Conservation (phyloP, 2,329 filamentous ascomycete genomes). For the Tolypocladium ovalisporum region DNA sequence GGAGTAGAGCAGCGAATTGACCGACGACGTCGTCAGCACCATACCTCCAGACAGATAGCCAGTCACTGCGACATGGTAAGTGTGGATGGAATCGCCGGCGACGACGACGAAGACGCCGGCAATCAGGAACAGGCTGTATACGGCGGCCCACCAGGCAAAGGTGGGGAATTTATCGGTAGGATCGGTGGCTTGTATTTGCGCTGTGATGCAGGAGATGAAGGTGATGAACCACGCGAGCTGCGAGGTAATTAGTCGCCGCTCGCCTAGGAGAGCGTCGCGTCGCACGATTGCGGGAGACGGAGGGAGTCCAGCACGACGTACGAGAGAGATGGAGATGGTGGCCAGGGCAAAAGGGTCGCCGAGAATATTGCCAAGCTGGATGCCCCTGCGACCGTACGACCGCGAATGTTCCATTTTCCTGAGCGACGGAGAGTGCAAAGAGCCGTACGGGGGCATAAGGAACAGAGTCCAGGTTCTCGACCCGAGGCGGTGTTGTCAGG, state of each 20-base stretch:
- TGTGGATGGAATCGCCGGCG: slow-evolving; percentile 72
- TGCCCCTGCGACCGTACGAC: slow-evolving; percentile 46
- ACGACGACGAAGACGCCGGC: slow-evolving; percentile 71
- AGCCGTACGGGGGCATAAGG: slow-evolving; percentile 67
- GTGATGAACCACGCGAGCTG: slow-evolving; percentile 93
- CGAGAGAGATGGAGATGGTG: slow-evolving; percentile 82
- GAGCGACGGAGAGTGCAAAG: slow-evolving; percentile 61
- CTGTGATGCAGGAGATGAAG: slow-evolving; percentile 77
- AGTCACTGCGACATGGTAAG: slow-evolving; percentile 85
- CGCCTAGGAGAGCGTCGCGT: not conserved
- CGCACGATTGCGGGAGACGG: not conserved
- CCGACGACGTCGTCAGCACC: slow-evolving; percentile 73
- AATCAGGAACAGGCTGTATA: slow-evolving; percentile 78
- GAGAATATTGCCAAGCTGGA: slow-evolving; percentile 80
- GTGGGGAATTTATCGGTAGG: slow-evolving; percentile 56
- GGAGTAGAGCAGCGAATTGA: slow-evolving; percentile 78
- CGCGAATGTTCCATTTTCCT: slow-evolving; percentile 69
- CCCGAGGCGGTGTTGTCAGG: not conserved
- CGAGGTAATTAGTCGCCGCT: slow-evolving; percentile 7
- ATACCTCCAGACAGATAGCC: slow-evolving; percentile 77
- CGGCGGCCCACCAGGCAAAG: slow-evolving; percentile 85
- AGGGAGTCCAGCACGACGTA: slow-evolving; percentile 51
- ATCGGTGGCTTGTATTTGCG: slow-evolving; percentile 38
- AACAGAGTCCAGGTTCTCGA: slow-evolving; percentile 10
- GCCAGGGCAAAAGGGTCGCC: slow-evolving; percentile 94